phyloP scores from a whole-genome alignment of 495 filamentous ascomycete genomes.

The Aspergillus panamensis region DNA sequence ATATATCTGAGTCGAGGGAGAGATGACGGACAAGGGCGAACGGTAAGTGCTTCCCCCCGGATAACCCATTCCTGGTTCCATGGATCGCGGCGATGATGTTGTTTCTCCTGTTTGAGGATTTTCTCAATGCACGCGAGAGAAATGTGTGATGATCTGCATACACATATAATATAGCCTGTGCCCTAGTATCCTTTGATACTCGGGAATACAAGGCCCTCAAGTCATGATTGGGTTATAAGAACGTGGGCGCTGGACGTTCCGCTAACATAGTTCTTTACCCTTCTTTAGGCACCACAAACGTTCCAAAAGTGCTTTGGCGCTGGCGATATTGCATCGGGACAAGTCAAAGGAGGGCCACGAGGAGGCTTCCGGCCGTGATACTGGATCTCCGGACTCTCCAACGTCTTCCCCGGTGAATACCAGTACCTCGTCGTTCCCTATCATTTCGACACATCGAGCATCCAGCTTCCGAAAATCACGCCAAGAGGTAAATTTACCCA shows the following conservation, averaged over 20 bases:
- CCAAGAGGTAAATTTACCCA: conserved; percentile 26
- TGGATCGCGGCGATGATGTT: conserved; percentile 9
- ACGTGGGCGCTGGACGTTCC: no score
- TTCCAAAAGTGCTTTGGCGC: conserved; percentile 51
- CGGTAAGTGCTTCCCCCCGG: conserved; percentile 20
- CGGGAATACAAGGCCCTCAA: no score
- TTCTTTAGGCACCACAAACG: conserved; percentile 51
- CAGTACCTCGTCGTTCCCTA: conserved; percentile 16
- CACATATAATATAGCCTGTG: no score
- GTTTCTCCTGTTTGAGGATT: background rate
- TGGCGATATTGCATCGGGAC: conserved; percentile 51
- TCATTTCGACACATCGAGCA: conserved; percentile 31
- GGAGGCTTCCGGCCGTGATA: conserved; percentile 22
- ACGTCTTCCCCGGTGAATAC: conserved; percentile 29
- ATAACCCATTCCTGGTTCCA: conserved; percentile 12
- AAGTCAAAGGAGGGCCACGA: conserved; percentile 40
- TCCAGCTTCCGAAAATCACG: conserved; percentile 30
- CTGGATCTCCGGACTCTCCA: conserved; percentile 31
- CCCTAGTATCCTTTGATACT: no score
- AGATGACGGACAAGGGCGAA: conserved; percentile 32
- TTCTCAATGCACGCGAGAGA: background rate
- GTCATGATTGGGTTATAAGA: no score
- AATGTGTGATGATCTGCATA: no score
- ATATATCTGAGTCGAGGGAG: conserved; percentile 8
- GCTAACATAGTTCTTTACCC: conserved; percentile 27